A percentile compares a stretch with the other conserved stretches of the same genome.
phyloP scores from a whole-genome alignment of 2,329 filamentous ascomycete species.

The Nigrospora sphaerica region DNA sequence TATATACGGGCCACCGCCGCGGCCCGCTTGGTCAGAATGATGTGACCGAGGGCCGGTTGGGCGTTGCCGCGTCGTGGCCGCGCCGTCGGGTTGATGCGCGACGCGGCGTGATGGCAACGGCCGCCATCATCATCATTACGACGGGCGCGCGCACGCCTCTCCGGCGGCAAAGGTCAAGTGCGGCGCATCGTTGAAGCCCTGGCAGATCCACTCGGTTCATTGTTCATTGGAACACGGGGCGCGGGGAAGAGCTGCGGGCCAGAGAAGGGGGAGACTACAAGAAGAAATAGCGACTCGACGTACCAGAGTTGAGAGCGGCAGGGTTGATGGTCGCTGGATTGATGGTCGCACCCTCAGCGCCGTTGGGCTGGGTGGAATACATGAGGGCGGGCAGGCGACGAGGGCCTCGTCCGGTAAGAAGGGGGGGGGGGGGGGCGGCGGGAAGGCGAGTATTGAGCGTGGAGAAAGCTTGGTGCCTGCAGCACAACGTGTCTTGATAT shows the following conservation, averaged over 20 bases:
- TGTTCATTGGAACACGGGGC: background rate
- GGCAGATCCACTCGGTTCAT: slow-evolving; percentile 1
- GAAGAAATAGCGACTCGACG: slow-evolving; percentile 19
- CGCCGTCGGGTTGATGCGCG: too few relatives aligned
- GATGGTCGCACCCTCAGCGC: slow-evolving; percentile 82
- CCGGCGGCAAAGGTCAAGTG: too few relatives aligned
- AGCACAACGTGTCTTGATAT: slow-evolving; percentile 56
- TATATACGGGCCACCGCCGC: too few relatives aligned
- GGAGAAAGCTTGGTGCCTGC: slow-evolving; percentile 32
- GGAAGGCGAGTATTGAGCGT: slow-evolving; percentile 18
- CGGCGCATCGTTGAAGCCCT: too few relatives aligned
- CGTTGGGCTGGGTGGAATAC: slow-evolving; percentile 61
- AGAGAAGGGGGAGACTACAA: too few relatives aligned
- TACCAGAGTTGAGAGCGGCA: slow-evolving; percentile 51
- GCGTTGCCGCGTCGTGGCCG: too few relatives aligned
- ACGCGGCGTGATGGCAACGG: too few relatives aligned
- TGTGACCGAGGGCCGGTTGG: too few relatives aligned
- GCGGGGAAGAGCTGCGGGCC: background rate
- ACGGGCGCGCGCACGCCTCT: too few relatives aligned
- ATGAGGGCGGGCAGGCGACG: slow-evolving; percentile 37
- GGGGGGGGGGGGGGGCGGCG: background rate
- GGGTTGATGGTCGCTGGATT: slow-evolving; percentile 82
- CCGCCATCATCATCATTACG: too few relatives aligned
- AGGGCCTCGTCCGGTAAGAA: slow-evolving; percentile 3
- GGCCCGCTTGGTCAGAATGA: too few relatives aligned